Evolutionary conservation across 2,329 filamentous ascomycete genomes (phyloP), one percentile per base, ranked within the genome.

Genomic region (Coleophoma cylindrospora): DNA sequence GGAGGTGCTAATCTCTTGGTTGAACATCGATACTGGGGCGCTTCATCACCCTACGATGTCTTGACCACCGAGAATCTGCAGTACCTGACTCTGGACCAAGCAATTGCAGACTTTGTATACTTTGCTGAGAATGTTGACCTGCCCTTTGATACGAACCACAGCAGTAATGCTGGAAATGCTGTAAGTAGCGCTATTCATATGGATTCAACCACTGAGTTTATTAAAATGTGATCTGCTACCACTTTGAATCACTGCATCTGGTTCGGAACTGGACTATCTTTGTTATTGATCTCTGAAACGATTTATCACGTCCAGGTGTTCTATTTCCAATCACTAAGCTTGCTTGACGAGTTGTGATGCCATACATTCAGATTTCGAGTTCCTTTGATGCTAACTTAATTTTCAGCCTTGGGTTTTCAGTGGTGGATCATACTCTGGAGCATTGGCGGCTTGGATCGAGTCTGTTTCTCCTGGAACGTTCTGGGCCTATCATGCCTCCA

Each of bases 401-500:
- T 8, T 15, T 15, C 27, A 68, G n/a, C 79, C 80, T 2, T 83
- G 80, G 79, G 70, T 83, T 5, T 67, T 77, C 43, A 67, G 70
- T 7, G 80, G 80, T 13, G 79, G 77, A 27, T 80, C 75, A 0
- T 83, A 83, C 60, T 73, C 71, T 33, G 80, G 79, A 38, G 76
- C 77, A 5, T 65, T 83, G 14, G 63, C 77, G 2, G 79, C 77
- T 1, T 82, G 79, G 78, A 77, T 72, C 2, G 74, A 75, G 34
- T 73, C 73, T 2, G 66, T 74, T 2, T 65, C 71, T 1, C 77
- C 78, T 0, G 79, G 75, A 7, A 81, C 77, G 1, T 79, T 80
- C 63, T 83, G 79, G 79, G 79, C 78, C 1, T 82, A 82, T 54
- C 77, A 80, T 61, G 68, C 78, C 3, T 77, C 75, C 32, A 77